A percentile compares a stretch with the other conserved stretches of the same genome.
Evolutionary conservation across 805 yeast genomes (phyloP).

Genomic region (Saccharomyces eubayanus): DNA sequence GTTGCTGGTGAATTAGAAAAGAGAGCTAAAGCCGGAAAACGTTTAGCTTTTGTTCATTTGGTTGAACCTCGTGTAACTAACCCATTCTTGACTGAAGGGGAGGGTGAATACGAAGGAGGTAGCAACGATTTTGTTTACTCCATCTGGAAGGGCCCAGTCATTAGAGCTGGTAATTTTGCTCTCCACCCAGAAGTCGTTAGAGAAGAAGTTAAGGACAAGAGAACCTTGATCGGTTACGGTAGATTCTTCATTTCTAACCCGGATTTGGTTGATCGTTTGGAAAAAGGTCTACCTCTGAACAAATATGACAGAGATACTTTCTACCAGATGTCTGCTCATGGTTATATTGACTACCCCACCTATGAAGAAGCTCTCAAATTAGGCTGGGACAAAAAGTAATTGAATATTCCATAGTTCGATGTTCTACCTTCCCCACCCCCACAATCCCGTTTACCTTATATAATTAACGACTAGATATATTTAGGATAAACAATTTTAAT

Average conservation of each 20-base stretch:
- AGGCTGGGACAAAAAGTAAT: conserved; percentile 9
- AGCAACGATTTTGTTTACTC: conserved; percentile 33
- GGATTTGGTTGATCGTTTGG: conserved; percentile 41
- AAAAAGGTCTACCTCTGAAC: conserved; percentile 34
- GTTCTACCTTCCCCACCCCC: background rate
- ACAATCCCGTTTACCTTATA: background rate
- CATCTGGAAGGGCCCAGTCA: conserved; percentile 39
- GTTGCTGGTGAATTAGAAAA: conserved; percentile 35
- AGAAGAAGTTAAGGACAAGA: conserved; percentile 31
- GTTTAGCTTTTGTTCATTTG: conserved; percentile 36
- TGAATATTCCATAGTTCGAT: background rate
- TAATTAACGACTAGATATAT: background rate
- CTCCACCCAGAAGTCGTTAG: conserved; percentile 20
- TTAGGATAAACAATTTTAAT: background rate
- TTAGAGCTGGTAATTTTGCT: conserved; percentile 35
- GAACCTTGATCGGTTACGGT: conserved; percentile 41
- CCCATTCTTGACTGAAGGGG: conserved; percentile 21
- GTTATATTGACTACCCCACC: conserved; percentile 39
- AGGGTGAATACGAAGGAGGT: conserved; percentile 25
- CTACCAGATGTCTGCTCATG: conserved; percentile 33
- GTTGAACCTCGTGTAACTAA: conserved; percentile 39
- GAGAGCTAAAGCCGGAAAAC: conserved; percentile 31
- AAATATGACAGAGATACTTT: conserved; percentile 43
- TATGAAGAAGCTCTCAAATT: conserved; percentile 23
- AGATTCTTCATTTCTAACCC: conserved; percentile 49